Conservation (phyloP, 306 rosid genomes). For the Canavalia ensiformis region DNA sequence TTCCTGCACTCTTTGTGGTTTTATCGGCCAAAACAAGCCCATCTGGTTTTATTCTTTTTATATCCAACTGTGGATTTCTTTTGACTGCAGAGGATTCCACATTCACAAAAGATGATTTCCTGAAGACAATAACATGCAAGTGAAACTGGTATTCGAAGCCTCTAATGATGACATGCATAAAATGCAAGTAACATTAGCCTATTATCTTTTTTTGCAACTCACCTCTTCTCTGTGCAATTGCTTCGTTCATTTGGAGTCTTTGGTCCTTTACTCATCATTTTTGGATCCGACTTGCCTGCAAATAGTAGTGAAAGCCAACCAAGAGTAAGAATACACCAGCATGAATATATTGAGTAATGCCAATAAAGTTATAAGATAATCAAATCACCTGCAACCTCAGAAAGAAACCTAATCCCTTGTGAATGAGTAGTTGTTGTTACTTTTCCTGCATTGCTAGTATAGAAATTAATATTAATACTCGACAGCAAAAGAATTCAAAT, state of each 20-base stretch:
- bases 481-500: constrained; percentile 15
- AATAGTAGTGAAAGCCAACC: constrained; percentile 39
- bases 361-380: constrained; percentile 29
- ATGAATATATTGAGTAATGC: constrained; percentile 15
- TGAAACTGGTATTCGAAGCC: constrained; percentile 33
- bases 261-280: constrained; percentile 48
- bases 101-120: constrained; percentile 67
- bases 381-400: constrained; percentile 77
- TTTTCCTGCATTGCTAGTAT: constrained; percentile 81
- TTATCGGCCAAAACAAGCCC: constrained; percentile 54
- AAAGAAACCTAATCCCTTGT: constrained; percentile 90
- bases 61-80: constrained; percentile 53
- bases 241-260: constrained; percentile 52
- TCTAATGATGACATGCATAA: constrained; percentile 22
- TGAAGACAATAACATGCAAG: constrained; percentile 49
- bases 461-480: constrained; percentile 37
- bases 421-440: constrained; percentile 86
- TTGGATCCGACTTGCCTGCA: constrained; percentile 62
- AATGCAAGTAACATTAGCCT: constrained; percentile 19
- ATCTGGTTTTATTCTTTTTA: constrained; percentile 65
- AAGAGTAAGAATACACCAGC: constrained; percentile 44
- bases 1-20: constrained; percentile 55
- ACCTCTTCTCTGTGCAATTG: constrained; percentile 68
- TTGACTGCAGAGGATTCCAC: constrained; percentile 49
- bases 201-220: constrained; percentile 36